Percentiles rank a stretch among this genome's conserved stretches.
These are phyloP conservation scores for Alternaria gaisen DNA, from an alignment of 2,329 filamentous ascomycete species.

Conservation along the genomic window DNA sequence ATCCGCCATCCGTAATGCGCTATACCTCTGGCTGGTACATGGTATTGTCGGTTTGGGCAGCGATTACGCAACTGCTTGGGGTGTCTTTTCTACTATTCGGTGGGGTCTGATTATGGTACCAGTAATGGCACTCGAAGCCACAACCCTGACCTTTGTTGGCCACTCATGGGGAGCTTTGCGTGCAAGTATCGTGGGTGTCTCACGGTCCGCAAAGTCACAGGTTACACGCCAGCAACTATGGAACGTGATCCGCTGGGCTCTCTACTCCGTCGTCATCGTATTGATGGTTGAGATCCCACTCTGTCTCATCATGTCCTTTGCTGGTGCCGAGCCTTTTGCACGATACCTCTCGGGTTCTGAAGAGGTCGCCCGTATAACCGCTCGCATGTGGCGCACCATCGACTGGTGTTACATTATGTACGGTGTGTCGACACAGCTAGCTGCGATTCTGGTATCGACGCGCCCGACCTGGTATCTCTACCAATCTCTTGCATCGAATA, in stretches of 20 bases:
- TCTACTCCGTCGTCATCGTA: conserved; percentile 63
- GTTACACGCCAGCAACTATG: conserved; percentile 44
- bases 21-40: conserved; percentile 75
- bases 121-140: conserved; percentile 71
- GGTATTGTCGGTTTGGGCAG: conserved; percentile 70
- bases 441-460: conserved; percentile 70
- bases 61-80: conserved; percentile 76
- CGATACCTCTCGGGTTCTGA: conserved; percentile 67
- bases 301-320: conserved; percentile 68
- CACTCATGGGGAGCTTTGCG: conserved; percentile 70
- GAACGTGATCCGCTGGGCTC: conserved; percentile 62
- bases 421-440: conserved; percentile 70
- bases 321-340: conserved; percentile 69
- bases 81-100: conserved; percentile 76
- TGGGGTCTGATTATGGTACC: conserved; percentile 81
- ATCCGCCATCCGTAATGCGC: conserved; percentile 71
- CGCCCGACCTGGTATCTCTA: conserved; percentile 72
- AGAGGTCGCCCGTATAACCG: conserved; percentile 67
- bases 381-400: conserved; percentile 69
- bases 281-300: conserved; percentile 68
- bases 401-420: conserved; percentile 75
- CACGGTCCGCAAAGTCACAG: conserved; percentile 19
- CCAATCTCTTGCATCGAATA: conserved; percentile 71
- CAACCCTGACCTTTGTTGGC: conserved; percentile 70
- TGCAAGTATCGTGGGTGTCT: conserved; percentile 36